A percentile compares a stretch with the other conserved stretches of the same genome.
These are phyloP conservation scores for Vitis rupestris DNA, from an alignment of 164 flowering plant genomes.

Conservation along the genomic window DNA sequence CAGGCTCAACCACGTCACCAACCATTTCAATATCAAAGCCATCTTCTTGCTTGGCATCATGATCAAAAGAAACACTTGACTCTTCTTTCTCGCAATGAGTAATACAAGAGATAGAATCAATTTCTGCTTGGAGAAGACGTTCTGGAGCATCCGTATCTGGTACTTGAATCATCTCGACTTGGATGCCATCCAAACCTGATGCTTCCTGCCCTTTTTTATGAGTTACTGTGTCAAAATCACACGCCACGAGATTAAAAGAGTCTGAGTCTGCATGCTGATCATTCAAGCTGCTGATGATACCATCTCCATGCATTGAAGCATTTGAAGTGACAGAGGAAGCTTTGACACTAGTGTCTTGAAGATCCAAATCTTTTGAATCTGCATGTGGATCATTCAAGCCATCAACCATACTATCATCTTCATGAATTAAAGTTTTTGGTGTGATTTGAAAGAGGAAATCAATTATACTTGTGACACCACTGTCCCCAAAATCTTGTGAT, in stretches of 20 bases:
- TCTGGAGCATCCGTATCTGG: conserved; percentile 13
- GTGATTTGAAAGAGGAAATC: no score
- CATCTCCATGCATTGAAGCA: background rate
- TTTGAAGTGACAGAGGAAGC: background rate
- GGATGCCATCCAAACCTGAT: conserved; percentile 2
- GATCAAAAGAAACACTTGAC: conserved; percentile 12
- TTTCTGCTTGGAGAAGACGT: conserved; percentile 10
- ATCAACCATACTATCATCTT: no score
- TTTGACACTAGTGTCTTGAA: background rate
- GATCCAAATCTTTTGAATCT: no score
- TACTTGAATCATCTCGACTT: conserved; percentile 7
- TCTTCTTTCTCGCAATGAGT: conserved; percentile 18
- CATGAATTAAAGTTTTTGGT: no score
- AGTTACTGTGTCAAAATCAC: conserved; percentile 10
- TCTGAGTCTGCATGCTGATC: background rate
- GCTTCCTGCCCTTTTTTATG: background rate
- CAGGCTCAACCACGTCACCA: conserved; percentile 30
- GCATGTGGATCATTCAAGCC: no score
- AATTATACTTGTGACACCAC: no score
- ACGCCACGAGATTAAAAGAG: background rate
- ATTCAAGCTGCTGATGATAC: background rate
- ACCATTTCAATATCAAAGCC: conserved; percentile 14
- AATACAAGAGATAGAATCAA: background rate
- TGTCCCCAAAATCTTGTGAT: no score
- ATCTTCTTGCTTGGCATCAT: conserved; percentile 17